These are phyloP conservation scores for Malus hybrid DNA, from an alignment of 331 rosid species.

Conservation along the genomic window DNA sequence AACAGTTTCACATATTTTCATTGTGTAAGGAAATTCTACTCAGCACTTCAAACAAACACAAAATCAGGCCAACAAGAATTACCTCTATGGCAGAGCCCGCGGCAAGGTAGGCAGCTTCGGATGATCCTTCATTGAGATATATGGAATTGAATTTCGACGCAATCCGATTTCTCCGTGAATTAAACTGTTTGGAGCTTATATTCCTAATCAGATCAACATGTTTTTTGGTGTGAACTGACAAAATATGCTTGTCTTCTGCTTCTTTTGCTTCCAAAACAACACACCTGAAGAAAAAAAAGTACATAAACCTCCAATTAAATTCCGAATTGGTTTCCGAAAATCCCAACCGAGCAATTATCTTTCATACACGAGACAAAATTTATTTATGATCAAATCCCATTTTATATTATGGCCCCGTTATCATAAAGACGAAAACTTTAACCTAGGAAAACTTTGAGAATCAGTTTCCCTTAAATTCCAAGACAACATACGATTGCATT, in stretches of 20 bases:
- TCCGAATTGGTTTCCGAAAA: not conserved
- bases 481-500: not conserved
- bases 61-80: not conserved
- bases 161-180: constrained; percentile 35
- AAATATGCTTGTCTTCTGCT: constrained; percentile 53
- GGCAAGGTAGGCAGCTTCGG: constrained; percentile 89
- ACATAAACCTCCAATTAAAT: not conserved
- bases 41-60: not conserved
- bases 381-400: not conserved
- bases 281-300: constrained; percentile 42
- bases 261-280: constrained; percentile 65
- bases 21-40: not conserved
- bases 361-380: not conserved
- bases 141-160: constrained; percentile 52
- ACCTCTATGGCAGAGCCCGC: constrained; percentile 85
- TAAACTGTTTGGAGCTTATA: constrained; percentile 49
- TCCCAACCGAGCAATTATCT: not conserved
- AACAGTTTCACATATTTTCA: not conserved
- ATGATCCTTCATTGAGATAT: constrained; percentile 76
- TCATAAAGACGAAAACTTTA: not conserved
- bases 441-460: not conserved
- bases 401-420: not conserved
- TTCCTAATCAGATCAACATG: constrained; percentile 64
- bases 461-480: not conserved
- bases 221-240: constrained; percentile 53